Evolutionary conservation across 2,329 filamentous ascomycete species (phyloP), one percentile per base, ranked within the genome.

Genomic region (Knufia fluminis): DNA sequence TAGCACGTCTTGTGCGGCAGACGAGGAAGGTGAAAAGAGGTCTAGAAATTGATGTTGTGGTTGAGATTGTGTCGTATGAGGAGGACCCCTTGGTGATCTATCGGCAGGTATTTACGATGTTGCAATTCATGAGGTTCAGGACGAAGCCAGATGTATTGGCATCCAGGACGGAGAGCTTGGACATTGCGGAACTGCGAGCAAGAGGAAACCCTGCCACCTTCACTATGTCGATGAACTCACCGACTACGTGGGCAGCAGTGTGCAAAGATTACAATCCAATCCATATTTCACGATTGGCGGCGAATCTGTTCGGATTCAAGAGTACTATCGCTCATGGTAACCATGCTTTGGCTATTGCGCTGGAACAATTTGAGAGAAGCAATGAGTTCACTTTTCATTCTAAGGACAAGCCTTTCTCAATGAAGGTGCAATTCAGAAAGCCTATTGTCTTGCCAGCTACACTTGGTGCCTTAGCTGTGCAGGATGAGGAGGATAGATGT

Each of bases 241-340:
- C 53, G 2, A 19, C 16, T 2, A 6, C 10, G 3, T 55, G 51
- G 53, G 51, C 53, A 28, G 44, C 42, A 20, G 31, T 55, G 7
- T 52, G 53, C 46, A 55, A 55, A 40, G 53, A 55, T 38, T 55
- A 53, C 49, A 55, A 55, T 32, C 49, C 46, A 10, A 55, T 55
- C 32, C 53, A 55, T 40, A 53, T 39, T 10, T 55, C 53, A 14
- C 33, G 22, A 1, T 28, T 53, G 8, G 51, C 53, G 12, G 53
- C 51, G 17, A 51, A 46, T 16, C 10, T 50, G 10, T 50, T 56
- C 41, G 52, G 52, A 1, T 54, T 56, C 42, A 46, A 32, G 12
- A 42, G 45, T 14, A 50, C 42, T n/a, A 33, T 56, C 7, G 52
- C 50, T n/a, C 52, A 56, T 44, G 52, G 54, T 4, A 56, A 56